A percentile compares a stretch with the other conserved stretches of the same genome.
These are phyloP conservation scores for Entoloma clypeatum DNA, from an alignment of 1,284 basidiomycete genomes.

Conservation along the genomic window DNA sequence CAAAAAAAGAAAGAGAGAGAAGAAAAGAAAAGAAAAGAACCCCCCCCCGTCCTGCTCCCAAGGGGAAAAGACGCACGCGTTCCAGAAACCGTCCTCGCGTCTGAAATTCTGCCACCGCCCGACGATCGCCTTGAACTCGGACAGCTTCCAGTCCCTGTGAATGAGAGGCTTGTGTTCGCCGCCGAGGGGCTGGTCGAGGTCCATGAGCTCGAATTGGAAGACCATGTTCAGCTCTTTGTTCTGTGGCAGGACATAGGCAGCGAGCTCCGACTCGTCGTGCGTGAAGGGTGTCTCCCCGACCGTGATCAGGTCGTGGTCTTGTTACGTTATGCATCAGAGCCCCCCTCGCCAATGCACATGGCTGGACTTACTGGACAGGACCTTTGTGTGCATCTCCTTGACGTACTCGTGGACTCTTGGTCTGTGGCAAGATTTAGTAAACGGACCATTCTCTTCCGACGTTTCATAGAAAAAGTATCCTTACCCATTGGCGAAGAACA, in stretches of 20 bases:
- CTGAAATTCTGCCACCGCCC: conserved; percentile 59
- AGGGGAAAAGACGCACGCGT: conserved; percentile 49
- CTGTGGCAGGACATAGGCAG: conserved; percentile 55
- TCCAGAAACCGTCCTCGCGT: conserved; percentile 61
- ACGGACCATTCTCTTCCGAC: no score
- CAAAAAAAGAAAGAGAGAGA: neutral
- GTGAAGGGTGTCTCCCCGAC: conserved; percentile 68
- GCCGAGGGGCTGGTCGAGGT: conserved; percentile 44
- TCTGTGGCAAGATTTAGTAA: conserved; percentile 25
- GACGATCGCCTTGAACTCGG: conserved; percentile 54
- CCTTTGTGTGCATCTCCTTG: conserved; percentile 60
- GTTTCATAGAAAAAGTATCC: conserved; percentile 11
- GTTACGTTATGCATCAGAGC: no score
- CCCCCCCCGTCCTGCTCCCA: no score
- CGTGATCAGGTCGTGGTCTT: conserved; percentile 58
- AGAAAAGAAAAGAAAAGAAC: no score
- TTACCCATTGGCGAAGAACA: conserved; percentile 59
- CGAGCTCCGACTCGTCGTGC: conserved; percentile 45
- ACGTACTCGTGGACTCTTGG: conserved; percentile 67
- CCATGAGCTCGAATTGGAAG: conserved; percentile 65
- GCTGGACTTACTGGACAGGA: conserved; percentile 48
- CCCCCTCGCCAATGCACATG: conserved; percentile 9
- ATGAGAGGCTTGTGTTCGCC: conserved; percentile 36
- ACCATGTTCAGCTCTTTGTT: conserved; percentile 68
- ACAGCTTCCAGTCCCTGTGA: conserved; percentile 47